Evolutionary conservation across 371 early-diverging fungal genomes (phyloP).

Genomic region (Mortierella sp.): DNA sequence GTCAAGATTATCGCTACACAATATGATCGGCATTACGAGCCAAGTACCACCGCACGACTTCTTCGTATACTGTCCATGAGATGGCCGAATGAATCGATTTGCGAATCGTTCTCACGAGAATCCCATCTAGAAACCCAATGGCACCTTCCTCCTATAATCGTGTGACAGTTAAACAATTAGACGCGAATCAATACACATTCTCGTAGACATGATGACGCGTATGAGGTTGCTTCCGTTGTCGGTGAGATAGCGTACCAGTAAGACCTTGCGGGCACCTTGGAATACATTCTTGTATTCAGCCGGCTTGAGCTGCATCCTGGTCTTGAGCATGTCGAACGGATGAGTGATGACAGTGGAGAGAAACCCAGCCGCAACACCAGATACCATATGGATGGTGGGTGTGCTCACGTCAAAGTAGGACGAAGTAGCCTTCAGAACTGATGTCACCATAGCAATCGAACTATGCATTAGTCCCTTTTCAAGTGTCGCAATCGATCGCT

Average conservation of each 20-base stretch:
- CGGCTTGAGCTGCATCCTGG: constrained; percentile 92
- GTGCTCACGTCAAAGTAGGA: constrained; percentile 33
- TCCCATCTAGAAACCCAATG: constrained; percentile 86
- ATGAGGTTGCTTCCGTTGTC: neutral
- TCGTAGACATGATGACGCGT: neutral
- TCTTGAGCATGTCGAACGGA: constrained; percentile 95
- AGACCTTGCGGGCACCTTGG: constrained; percentile 72
- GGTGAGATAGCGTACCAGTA: constrained; percentile 57
- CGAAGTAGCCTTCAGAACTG: constrained; percentile 33
- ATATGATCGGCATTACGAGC: constrained; percentile 36
- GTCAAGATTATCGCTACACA: constrained; percentile 2
- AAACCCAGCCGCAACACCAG: constrained; percentile 78
- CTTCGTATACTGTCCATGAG: constrained; percentile 95
- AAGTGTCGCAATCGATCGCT: no score
- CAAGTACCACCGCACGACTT: constrained; percentile 63
- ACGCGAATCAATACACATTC: no score
- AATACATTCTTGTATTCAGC: constrained; percentile 69
- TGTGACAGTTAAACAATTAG: neutral
- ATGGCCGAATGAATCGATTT: constrained; percentile 92
- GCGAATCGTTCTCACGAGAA: constrained; percentile 83
- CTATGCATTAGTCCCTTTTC: no score
- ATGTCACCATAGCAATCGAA: no score
- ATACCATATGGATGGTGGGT: constrained; percentile 52
- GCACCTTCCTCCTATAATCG: constrained; percentile 72
- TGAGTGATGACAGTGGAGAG: constrained; percentile 87